These are phyloP conservation scores for Ochromonas danica DNA, from an alignment of 108 stramenopile species.

Conservation along the genomic window DNA sequence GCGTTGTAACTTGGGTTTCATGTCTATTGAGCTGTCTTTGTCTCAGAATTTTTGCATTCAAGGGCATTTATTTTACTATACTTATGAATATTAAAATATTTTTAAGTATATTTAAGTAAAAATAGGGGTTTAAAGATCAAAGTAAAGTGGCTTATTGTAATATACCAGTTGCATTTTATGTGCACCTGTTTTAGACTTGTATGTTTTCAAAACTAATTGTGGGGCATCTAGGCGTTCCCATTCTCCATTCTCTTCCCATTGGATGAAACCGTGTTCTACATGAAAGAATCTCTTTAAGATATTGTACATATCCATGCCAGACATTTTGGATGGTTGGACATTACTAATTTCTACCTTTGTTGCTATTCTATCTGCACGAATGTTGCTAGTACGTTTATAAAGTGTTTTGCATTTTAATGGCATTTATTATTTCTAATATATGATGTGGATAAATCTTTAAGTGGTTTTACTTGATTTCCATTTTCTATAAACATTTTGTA, in stretches of 20 bases:
- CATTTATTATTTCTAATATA: too few species aligned
- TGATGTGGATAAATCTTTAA: too few species aligned
- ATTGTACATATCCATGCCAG: constrained; percentile 15
- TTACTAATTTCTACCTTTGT: constrained; percentile 17
- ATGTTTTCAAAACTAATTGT: constrained; percentile 17
- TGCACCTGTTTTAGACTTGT: constrained; percentile 15
- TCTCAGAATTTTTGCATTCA: constrained; percentile 10
- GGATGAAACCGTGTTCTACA: constrained; percentile 9
- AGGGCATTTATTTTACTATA: constrained; percentile 17
- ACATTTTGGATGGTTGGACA: constrained; percentile 15
- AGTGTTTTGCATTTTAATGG: too few species aligned
- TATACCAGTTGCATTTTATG: constrained; percentile 17
- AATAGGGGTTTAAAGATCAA: constrained; percentile 6
- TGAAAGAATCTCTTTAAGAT: constrained; percentile 10
- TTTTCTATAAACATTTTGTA: too few species aligned
- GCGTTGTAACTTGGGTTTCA: constrained; percentile 15
- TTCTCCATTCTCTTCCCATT: constrained; percentile 1
- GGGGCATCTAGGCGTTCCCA: constrained; percentile 12
- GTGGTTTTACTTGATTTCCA: too few species aligned
- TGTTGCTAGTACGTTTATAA: too few species aligned
- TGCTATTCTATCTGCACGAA: too few species aligned
- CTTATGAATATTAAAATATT: constrained; percentile 11
- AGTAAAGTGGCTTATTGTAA: constrained; percentile 10
- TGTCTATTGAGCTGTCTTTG: constrained; percentile 9
- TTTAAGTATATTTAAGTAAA: constrained; percentile 3